Evolutionary conservation across 306 rosid species (phyloP), one percentile per base, ranked within the genome.

Genomic region (Pyrus communis): DNA sequence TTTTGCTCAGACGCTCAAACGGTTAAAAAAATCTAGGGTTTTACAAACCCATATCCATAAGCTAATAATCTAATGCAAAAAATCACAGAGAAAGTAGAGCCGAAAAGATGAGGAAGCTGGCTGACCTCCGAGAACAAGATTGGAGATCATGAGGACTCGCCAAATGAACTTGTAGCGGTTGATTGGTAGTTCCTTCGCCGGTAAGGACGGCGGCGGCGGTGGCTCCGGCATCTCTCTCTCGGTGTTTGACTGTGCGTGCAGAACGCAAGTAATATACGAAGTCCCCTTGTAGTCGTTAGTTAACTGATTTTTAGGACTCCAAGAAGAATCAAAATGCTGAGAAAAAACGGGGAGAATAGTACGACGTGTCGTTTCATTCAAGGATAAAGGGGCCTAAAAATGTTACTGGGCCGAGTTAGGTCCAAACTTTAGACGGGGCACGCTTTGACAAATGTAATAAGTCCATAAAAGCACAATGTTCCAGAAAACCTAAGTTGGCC

Each of bases 61-160:
- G 5, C 52, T 1, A 49, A 49, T 15, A 49, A 54, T 73, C 43
- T 1, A 60, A 46, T 17, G 3, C 63, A n/a, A n/a, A n/a, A n/a
- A 23, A 14, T 22, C 11, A 21, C 21, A 31, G 33, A 33, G 9
- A 25, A 28, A 22, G 2, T 7, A 17, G 43, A 70, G 40, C 19
- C 45, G 63, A 4, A 3, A 22, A 54, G 49, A 43, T 40, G 5
- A 66, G 52, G 57, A 46, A 35, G 70, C 74, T 12, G 31, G 70
- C 74, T 12, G 31, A 93, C 98, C 98, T 90, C 89, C 97, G 65
- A 93, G 79, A 8, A 90, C 91, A n/a, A 93, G 83, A 81, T 93
- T 93, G 62, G 89, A 86, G 84, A 91, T 78, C 90, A 90, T 69
- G 65, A 90, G 87, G 73, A 83, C 74, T 69, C 98, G 96, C 98